phyloP scores from a whole-genome alignment of 2,329 filamentous ascomycete genomes.

The Clonostachys rosea region DNA sequence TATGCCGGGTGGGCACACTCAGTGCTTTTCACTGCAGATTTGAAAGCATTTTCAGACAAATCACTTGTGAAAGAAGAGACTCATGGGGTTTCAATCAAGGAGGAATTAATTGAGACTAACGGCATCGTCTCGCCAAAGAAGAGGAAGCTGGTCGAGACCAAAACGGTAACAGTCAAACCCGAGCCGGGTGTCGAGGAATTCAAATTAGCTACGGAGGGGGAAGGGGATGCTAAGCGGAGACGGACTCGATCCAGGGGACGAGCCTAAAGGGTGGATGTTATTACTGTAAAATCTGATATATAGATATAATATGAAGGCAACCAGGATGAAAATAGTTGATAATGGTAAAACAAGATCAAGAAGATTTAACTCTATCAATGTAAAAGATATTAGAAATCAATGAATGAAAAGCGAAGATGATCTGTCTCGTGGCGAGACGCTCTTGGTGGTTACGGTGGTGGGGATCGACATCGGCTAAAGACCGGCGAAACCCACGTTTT shows the following conservation, averaged over 20 bases:
- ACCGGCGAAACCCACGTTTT: too few species aligned
- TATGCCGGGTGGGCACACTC: constrained; percentile 98
- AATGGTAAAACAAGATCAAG: too few species aligned
- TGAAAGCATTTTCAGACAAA: constrained; percentile 76
- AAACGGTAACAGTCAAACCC: constrained; percentile 10
- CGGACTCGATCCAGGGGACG: constrained; percentile 10
- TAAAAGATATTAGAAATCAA: neutral
- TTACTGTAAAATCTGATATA: too few species aligned
- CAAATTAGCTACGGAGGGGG: constrained; percentile 6
- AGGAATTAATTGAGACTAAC: neutral
- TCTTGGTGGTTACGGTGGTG: constrained; percentile 1
- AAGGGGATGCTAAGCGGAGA: constrained; percentile 18
- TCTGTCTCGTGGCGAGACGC: neutral
- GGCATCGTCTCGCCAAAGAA: constrained; percentile 9
- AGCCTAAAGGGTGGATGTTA: neutral
- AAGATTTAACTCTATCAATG: too few species aligned
- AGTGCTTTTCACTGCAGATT: constrained; percentile 89
- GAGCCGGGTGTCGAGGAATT: constrained; percentile 12
- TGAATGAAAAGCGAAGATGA: neutral
- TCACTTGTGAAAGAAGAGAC: constrained; percentile 16
- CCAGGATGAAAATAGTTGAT: too few species aligned
- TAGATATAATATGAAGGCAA: too few species aligned
- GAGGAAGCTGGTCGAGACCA: constrained; percentile 19
- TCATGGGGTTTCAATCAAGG: neutral
- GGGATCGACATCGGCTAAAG: constrained; percentile 24